Evolutionary conservation across 2,329 filamentous ascomycete genomes (phyloP).

Genomic region (Claviceps cyperi): DNA sequence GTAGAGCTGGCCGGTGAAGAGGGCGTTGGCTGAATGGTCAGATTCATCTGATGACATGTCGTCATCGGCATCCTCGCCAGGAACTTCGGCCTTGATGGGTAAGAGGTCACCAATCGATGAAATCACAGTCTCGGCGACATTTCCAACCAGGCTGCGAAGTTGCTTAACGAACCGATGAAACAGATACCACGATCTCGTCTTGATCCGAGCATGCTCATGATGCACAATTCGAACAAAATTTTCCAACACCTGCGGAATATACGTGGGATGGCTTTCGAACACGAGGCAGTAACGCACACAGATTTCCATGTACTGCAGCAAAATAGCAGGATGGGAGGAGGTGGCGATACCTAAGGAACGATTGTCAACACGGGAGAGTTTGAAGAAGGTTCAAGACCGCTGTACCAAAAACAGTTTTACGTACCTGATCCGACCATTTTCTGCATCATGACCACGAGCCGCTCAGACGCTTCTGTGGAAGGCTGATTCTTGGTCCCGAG

Average conservation of each 20-base stretch:
- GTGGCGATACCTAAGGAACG: conserved; percentile 53
- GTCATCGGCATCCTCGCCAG: conserved; percentile 62
- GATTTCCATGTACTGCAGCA: conserved; percentile 97
- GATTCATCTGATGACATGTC: conserved; percentile 93
- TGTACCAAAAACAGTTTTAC: conserved; percentile 14
- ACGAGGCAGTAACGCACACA: conserved; percentile 88
- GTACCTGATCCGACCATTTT: conserved; percentile 87
- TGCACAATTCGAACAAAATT: conserved; percentile 86
- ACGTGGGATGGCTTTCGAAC: conserved; percentile 70
- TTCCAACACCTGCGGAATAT: conserved; percentile 77
- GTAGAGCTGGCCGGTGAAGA: conserved; percentile 84
- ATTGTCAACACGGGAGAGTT: neutral
- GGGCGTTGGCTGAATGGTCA: conserved; percentile 75
- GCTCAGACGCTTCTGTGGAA: conserved; percentile 62
- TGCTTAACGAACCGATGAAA: conserved; percentile 89
- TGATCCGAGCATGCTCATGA: conserved; percentile 73
- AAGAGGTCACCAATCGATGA: conserved; percentile 79
- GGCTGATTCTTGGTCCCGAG: conserved; percentile 77
- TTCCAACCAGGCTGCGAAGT: conserved; percentile 67
- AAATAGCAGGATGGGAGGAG: conserved; percentile 79
- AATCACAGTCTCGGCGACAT: conserved; percentile 83
- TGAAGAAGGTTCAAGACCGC: neutral
- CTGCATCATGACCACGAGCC: conserved; percentile 81
- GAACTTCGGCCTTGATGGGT: conserved; percentile 78
- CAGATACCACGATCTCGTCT: conserved; percentile 88